Conservation (phyloP, 495 filamentous ascomycete species). For the Trichoderma reesei region DNA sequence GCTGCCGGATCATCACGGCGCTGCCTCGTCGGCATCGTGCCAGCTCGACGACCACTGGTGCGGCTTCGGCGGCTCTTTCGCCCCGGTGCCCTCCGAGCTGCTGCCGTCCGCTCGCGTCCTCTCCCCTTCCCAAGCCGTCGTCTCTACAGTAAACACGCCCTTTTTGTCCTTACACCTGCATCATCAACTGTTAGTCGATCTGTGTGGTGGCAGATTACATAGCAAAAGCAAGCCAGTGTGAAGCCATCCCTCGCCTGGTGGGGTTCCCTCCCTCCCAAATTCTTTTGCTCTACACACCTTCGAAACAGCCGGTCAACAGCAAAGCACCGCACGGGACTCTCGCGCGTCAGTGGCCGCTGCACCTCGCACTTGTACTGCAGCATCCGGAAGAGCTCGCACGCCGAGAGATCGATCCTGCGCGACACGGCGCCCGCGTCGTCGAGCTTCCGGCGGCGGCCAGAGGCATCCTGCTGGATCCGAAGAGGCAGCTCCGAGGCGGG, state of each 20-base stretch:
- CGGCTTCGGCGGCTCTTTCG: not conserved
- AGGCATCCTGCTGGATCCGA: conserved; percentile 36
- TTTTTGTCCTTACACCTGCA: conserved; percentile 60
- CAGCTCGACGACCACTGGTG: conserved; percentile 11
- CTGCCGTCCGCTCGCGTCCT: not conserved
- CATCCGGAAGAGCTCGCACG: conserved; percentile 67
- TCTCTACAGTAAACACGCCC: conserved; percentile 62
- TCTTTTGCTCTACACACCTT: conserved; percentile 43
- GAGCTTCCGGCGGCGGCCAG: conserved; percentile 42
- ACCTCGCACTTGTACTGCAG: conserved; percentile 74
- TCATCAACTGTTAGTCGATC: conserved; percentile 13
- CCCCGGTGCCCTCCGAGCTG: conserved; percentile 2
- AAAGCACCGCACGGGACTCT: conserved; percentile 56
- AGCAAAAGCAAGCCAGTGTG: not conserved
- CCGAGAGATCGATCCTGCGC: conserved; percentile 39
- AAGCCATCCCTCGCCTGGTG: not conserved
- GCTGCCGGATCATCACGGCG: not conserved
- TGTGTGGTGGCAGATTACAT: not conserved
- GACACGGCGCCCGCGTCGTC: conserved; percentile 29
- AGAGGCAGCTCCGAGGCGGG: conserved; percentile 40
- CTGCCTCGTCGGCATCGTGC: not conserved
- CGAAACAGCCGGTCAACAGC: conserved; percentile 72
- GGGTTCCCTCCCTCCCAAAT: not conserved
- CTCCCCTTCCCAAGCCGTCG: conserved; percentile 62
- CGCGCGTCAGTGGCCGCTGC: conserved; percentile 37